Evolutionary conservation across 31 red algal species (phyloP).

Genomic region (Bonnemaisonia californica): DNA sequence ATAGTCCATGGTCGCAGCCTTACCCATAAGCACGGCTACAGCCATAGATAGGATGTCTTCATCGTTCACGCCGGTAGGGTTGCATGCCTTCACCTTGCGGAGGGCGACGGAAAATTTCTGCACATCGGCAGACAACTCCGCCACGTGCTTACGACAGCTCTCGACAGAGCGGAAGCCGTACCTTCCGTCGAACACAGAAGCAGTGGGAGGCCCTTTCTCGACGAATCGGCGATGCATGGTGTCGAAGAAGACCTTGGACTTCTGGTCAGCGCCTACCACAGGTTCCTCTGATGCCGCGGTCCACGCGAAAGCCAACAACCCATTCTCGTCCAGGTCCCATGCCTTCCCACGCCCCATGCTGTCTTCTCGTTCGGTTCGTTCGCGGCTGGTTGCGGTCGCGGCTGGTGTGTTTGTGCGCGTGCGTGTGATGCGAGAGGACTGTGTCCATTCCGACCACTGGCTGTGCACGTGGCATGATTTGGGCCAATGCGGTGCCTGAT

Average conservation of each 20-base stretch:
- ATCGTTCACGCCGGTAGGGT: conserved; percentile 30
- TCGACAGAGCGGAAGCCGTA: not conserved
- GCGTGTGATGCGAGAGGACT: no score
- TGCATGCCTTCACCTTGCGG: not conserved
- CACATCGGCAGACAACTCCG: conserved; percentile 23
- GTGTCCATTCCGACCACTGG: no score
- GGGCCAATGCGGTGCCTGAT: no score
- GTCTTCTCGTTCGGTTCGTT: no score
- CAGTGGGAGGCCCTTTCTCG: not conserved
- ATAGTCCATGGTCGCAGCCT: conserved; percentile 31
- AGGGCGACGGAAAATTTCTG: conserved; percentile 27
- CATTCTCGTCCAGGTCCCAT: no score
- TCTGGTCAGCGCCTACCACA: conserved; percentile 15
- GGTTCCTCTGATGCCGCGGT: conserved; percentile 10
- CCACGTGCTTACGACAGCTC: conserved; percentile 10
- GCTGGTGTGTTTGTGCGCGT: no score
- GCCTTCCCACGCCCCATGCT: no score
- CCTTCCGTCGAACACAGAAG: not conserved
- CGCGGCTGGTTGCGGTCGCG: no score
- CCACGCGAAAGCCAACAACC: conserved; percentile 18
- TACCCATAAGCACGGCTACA: conserved; percentile 33
- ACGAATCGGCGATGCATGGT: no score
- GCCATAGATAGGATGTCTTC: conserved; percentile 38
- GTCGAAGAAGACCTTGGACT: conserved; percentile 14
- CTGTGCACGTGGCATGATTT: no score